Conservation (phyloP, 2,329 filamentous ascomycete genomes). For the Diplodia sapinea region DNA sequence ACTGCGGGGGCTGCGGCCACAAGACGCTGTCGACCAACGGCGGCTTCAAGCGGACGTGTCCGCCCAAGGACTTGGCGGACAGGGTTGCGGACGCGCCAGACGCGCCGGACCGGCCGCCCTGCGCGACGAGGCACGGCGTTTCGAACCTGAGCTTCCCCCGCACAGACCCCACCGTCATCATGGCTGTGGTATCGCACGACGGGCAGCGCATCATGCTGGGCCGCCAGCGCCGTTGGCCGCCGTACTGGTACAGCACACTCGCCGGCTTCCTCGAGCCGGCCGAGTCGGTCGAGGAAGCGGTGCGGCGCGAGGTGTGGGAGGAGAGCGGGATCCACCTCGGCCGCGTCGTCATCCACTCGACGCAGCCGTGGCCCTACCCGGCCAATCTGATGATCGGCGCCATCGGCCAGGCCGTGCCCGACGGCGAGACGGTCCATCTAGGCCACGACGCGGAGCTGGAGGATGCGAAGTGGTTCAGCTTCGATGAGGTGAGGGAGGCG, state of each 20-base stretch:
- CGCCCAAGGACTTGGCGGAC: conserved; percentile 68
- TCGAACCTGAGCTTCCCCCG: conserved; percentile 92
- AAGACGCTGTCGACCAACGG: conserved; percentile 79
- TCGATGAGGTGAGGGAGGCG: conserved; percentile 81
- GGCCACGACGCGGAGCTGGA: conserved; percentile 91
- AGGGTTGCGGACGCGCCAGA: conserved; percentile 46
- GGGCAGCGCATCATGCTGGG: conserved; percentile 81
- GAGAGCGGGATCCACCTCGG: conserved; percentile 56
- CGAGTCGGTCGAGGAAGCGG: conserved; percentile 58
- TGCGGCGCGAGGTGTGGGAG: conserved; percentile 59
- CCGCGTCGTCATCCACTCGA: conserved; percentile 58
- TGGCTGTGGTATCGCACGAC: conserved; percentile 84
- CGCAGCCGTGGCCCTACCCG: conserved; percentile 61
- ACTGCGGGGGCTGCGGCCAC: conserved; percentile 87
- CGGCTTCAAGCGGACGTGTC: conserved; percentile 81
- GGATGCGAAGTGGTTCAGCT: conserved; percentile 82
- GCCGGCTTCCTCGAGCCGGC: conserved; percentile 60
- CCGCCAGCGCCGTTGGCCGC: conserved; percentile 81
- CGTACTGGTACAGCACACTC: conserved; percentile 87
- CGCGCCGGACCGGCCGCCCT: conserved; percentile 67
- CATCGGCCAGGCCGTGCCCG: conserved; percentile 80
- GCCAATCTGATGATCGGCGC: conserved; percentile 66
- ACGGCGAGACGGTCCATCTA: conserved; percentile 78
- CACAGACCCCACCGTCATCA: conserved; percentile 94
- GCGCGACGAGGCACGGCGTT: conserved; percentile 80